These are phyloP conservation scores for Beauveria scarabaeidicola DNA, from an alignment of 2,329 filamentous ascomycete genomes.

Conservation along the genomic window DNA sequence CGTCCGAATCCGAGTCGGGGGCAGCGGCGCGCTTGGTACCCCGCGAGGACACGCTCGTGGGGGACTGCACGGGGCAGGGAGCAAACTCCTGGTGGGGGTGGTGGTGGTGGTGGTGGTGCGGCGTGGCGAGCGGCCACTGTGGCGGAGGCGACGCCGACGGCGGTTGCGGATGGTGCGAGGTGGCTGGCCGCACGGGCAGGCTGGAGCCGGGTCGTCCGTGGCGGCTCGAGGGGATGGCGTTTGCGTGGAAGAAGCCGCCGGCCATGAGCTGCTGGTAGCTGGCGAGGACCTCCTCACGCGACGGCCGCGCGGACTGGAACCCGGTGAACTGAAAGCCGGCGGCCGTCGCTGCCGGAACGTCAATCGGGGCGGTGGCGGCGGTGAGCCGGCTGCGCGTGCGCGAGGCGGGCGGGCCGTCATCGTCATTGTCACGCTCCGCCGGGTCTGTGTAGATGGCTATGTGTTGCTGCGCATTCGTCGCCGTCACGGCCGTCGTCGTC, in stretches of 20 bases:
- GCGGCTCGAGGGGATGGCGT: slow-evolving; percentile 49
- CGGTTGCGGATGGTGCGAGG: slow-evolving; percentile 3
- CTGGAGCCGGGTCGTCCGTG: slow-evolving; percentile 20
- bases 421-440: neutral
- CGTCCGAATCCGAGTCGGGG: slow-evolving; percentile 25
- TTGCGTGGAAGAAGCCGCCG: slow-evolving; percentile 49
- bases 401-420: neutral
- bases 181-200: slow-evolving; percentile 13
- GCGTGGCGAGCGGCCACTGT: slow-evolving; percentile 19
- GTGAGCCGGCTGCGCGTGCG: slow-evolving; percentile 11
- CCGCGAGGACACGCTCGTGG: slow-evolving; percentile 29
- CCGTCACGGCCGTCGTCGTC: slow-evolving; percentile 7
- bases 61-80: slow-evolving; percentile 19
- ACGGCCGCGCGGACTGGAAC: slow-evolving; percentile 20
- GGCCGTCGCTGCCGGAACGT: neutral
- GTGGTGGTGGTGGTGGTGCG: slow-evolving; percentile 9
- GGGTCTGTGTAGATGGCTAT: neutral
- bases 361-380: slow-evolving; percentile 1
- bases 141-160: slow-evolving; percentile 10
- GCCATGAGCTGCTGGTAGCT: slow-evolving; percentile 50
- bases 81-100: too few relatives aligned
- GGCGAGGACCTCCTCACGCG: slow-evolving; percentile 43
- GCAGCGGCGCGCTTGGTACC: slow-evolving; percentile 44
- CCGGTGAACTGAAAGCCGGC: neutral
- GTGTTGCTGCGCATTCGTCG: neutral